Conservation (phyloP, 2,329 filamentous ascomycete species). For the Fusarium zealandicum region DNA sequence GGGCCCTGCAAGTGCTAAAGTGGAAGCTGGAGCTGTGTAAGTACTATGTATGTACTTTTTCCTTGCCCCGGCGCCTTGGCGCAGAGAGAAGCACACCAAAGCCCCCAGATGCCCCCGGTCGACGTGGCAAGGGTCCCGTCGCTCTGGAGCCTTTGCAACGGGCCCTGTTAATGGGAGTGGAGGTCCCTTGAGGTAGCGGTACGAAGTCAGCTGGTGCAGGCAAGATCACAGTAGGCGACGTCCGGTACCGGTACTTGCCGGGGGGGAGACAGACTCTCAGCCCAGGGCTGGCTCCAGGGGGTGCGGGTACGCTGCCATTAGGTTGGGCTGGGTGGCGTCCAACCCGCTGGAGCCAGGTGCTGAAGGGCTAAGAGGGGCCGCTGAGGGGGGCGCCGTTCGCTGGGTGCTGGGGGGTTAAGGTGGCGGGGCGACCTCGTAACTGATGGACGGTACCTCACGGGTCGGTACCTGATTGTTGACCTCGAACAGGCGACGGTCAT, state of each 20-base stretch:
- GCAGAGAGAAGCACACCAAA: slow-evolving; percentile 19
- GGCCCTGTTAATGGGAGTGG: slow-evolving; percentile 13
- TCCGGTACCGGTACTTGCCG: slow-evolving; percentile 22
- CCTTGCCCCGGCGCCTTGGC: slow-evolving; percentile 9
- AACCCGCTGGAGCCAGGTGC: slow-evolving; percentile 25
- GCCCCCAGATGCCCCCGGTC: slow-evolving; percentile 28
- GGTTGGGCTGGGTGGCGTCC: slow-evolving; percentile 31
- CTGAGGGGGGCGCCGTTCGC: slow-evolving; percentile 14
- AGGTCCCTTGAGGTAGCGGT: slow-evolving; percentile 26
- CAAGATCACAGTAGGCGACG: slow-evolving; percentile 1
- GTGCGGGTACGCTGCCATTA: slow-evolving; percentile 19
- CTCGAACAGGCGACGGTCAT: slow-evolving; percentile 11
- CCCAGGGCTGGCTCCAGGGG: slow-evolving; percentile 15
- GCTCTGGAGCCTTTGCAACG: slow-evolving; percentile 28
- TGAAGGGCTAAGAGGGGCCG: slow-evolving; percentile 21
- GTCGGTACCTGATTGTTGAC: neutral
- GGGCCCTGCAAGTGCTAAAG: slow-evolving; percentile 18
- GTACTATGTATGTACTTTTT: slow-evolving; percentile 13
- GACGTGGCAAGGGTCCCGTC: slow-evolving; percentile 32
- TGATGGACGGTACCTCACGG: slow-evolving; percentile 11
- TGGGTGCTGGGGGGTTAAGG: slow-evolving; percentile 21
- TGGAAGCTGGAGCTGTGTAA: slow-evolving; percentile 14
- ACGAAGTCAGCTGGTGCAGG: slow-evolving; percentile 7
- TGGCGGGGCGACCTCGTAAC: slow-evolving; percentile 35
- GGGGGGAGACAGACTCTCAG: too few species aligned